phyloP scores from a whole-genome alignment of 176 grass and related monocot genomes.

The Eleusine coracana region DNA sequence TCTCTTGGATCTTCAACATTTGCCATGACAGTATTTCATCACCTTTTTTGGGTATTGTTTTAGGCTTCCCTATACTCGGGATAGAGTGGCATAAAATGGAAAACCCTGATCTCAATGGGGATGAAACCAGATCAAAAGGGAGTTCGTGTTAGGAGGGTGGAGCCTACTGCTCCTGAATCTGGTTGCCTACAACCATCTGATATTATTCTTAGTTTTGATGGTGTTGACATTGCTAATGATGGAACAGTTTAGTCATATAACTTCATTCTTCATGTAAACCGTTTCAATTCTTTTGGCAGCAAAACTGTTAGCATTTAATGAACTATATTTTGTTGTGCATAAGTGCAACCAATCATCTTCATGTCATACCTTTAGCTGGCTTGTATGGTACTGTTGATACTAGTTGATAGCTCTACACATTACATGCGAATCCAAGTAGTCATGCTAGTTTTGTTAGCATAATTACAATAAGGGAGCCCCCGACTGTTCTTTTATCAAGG shows the following conservation, averaged over 20 bases:
- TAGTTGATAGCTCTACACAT: not conserved
- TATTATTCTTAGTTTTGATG: constrained; percentile 96
- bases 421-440: not conserved
- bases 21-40: constrained; percentile 14
- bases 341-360: not conserved
- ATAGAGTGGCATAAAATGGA: constrained; percentile 99
- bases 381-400: not conserved
- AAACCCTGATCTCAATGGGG: constrained; percentile 95
- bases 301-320: not conserved
- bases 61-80: constrained; percentile 93
- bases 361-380: not conserved
- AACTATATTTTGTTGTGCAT: constrained; percentile 11
- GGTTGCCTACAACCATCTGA: constrained; percentile 80
- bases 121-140: constrained; percentile 93
- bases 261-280: not conserved
- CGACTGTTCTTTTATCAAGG: too few species aligned
- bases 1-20: constrained; percentile 6
- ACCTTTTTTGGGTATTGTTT: constrained; percentile 10
- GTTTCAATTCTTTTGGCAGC: not conserved
- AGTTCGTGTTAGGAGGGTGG: constrained; percentile 90
- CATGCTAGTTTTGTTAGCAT: not conserved
- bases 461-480: too few species aligned
- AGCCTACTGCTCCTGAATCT: constrained; percentile 88
- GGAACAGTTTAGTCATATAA: constrained; percentile 61
- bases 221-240: constrained; percentile 95